Evolutionary conservation across 2,329 filamentous ascomycete genomes (phyloP), one percentile per base, ranked within the genome.

Genomic region (Calonectria leucothoes): DNA sequence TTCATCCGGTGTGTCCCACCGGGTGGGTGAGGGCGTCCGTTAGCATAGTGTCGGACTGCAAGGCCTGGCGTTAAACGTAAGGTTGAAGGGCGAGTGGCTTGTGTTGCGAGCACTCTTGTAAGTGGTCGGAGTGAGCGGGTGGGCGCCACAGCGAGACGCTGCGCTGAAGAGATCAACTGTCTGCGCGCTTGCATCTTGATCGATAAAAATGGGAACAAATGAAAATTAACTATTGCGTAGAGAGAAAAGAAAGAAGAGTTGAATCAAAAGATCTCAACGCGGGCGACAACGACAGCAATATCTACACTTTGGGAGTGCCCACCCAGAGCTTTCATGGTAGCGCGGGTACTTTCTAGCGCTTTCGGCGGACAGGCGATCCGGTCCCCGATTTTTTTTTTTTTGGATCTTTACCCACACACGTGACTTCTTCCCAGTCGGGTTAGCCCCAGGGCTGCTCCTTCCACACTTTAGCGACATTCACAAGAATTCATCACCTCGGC

Each of bases 1-100:
- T 98, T 93, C 96, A 98, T 98, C 76, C 94, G 94, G 85, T 98
- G 95, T 1, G 95, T 98, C 70, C 96, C 96, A 65, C 96, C 96
- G 0, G 96, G 95, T 1, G 95, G 96, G 77, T 97, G 95, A 75
- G 95, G 94, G 73, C 93, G 89, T 80, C 94, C 93, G 87, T 92
- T 92, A 72, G 92, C 89, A 85, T 94, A 94, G 61, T 81, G 84
- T 69, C 93, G 89, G 15, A 85, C 78, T 17, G 85, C 78, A 48
- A 84, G 78, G 12, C 82, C 82, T 4, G 90, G 87, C 7, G 87
- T 78, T 20, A 87, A 70, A 39, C 75, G 80, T 20, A 78, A 68
- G 27, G 76, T 69, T 33, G 78, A 72, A 64, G 74, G 75, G 66
- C 78, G 78, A 23, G 78, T 42, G 59, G 74, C 63, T 65, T 78